These are phyloP conservation scores for Saturnispora gosingensis DNA, from an alignment of 805 yeast genomes.

Conservation along the genomic window DNA sequence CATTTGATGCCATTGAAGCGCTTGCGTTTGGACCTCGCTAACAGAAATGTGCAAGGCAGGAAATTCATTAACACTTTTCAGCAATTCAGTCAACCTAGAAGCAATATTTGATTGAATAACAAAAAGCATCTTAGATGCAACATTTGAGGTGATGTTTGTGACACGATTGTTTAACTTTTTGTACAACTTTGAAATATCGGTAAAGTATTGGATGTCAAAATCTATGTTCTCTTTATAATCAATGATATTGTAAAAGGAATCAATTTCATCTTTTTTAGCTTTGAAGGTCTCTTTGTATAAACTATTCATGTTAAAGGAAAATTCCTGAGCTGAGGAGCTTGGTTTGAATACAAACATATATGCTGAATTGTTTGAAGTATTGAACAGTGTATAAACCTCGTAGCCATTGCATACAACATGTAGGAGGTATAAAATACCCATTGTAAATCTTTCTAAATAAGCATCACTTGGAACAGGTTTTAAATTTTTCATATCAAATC, in stretches of 20 bases:
- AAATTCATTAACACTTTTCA: slow-evolving; percentile 42
- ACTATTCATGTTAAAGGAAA: slow-evolving; percentile 45
- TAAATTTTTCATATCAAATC: slow-evolving; percentile 61
- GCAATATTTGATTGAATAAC: slow-evolving; percentile 67
- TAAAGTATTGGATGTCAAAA: slow-evolving; percentile 48
- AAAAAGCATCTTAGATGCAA: slow-evolving; percentile 54
- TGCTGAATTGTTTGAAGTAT: slow-evolving; percentile 48
- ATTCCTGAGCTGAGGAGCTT: slow-evolving; percentile 52
- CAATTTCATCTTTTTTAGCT: slow-evolving; percentile 37
- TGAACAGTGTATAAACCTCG: slow-evolving; percentile 61
- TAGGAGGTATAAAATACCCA: slow-evolving; percentile 54
- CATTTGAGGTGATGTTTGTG: slow-evolving; percentile 51
- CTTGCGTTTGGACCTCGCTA: slow-evolving; percentile 53
- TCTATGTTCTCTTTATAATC: slow-evolving; percentile 42
- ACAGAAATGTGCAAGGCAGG: slow-evolving; percentile 57
- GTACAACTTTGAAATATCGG: slow-evolving; percentile 45
- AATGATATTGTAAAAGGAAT: slow-evolving; percentile 37
- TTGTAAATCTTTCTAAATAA: slow-evolving; percentile 46
- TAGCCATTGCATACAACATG: slow-evolving; percentile 69
- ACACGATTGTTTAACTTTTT: slow-evolving; percentile 48
- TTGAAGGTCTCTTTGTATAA: slow-evolving; percentile 46
- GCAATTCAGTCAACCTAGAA: slow-evolving; percentile 34
- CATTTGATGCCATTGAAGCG: slow-evolving; percentile 73
- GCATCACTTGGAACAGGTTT: slow-evolving; percentile 36
- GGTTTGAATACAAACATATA: slow-evolving; percentile 59